These are phyloP conservation scores for Lachancea mirantina DNA, from an alignment of 805 yeast species.

Conservation along the genomic window DNA sequence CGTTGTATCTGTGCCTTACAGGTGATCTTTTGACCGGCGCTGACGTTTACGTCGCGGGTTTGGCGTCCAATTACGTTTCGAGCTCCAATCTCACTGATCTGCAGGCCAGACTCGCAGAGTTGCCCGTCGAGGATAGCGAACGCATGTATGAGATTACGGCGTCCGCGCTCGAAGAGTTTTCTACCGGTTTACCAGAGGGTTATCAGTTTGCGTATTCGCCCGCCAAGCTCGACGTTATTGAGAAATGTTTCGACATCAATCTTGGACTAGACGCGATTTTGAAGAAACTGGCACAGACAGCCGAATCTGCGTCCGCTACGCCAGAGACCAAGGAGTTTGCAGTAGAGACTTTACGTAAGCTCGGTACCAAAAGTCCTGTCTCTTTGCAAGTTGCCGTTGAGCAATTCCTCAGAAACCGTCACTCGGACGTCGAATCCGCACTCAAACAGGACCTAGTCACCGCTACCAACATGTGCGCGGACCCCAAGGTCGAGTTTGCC, in stretches of 20 bases:
- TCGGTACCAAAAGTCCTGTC: slow-evolving; percentile 66
- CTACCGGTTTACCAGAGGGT: slow-evolving; percentile 56
- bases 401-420: slow-evolving; percentile 54
- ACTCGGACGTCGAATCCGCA: slow-evolving; percentile 54
- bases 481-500: slow-evolving; percentile 52
- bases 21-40: slow-evolving; percentile 71
- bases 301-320: slow-evolving; percentile 42
- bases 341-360: slow-evolving; percentile 42
- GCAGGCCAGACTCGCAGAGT: slow-evolving; percentile 55
- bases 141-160: slow-evolving; percentile 44
- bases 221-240: slow-evolving; percentile 58
- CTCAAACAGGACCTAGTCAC: slow-evolving; percentile 65
- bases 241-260: slow-evolving; percentile 51
- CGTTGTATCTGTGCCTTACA: slow-evolving; percentile 79
- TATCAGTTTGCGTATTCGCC: slow-evolving; percentile 51
- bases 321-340: slow-evolving; percentile 64
- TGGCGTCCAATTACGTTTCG: slow-evolving; percentile 86
- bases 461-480: slow-evolving; percentile 67
- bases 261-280: slow-evolving; percentile 47
- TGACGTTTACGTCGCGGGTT: slow-evolving; percentile 77
- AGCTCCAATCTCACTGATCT: slow-evolving; percentile 55
- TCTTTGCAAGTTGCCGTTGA: slow-evolving; percentile 68
- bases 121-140: slow-evolving; percentile 35
- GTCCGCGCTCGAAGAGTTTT: slow-evolving; percentile 70
- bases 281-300: slow-evolving; percentile 43